A percentile compares a stretch with the other conserved stretches of the same genome.
phyloP scores from a whole-genome alignment of 2,329 filamentous ascomycete species.

The Calycina herbarum region DNA sequence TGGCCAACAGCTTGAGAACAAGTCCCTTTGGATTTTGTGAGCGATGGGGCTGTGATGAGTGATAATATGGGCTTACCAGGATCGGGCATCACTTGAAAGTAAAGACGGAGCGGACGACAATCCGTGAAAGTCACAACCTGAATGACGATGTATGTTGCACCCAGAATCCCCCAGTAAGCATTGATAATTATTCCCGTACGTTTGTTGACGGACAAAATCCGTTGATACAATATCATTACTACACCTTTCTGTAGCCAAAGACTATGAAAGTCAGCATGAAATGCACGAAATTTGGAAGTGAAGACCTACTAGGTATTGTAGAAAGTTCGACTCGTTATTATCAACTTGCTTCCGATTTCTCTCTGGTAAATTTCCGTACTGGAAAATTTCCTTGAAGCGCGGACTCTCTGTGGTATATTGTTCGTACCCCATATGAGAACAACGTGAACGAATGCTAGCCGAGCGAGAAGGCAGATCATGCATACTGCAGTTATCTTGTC shows the following conservation, averaged over 20 bases:
- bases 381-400: constrained; percentile 34
- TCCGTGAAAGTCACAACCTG: constrained; percentile 22
- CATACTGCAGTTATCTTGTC: constrained; percentile 20
- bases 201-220: constrained; percentile 16
- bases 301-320: constrained; percentile 33
- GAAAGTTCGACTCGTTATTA: constrained; percentile 32
- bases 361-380: constrained; percentile 38
- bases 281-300: neutral
- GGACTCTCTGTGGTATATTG: constrained; percentile 35
- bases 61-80: constrained; percentile 17
- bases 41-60: neutral
- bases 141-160: constrained; percentile 19
- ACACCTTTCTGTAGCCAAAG: constrained; percentile 25
- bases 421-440: constrained; percentile 41
- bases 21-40: constrained; percentile 7
- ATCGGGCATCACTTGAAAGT: constrained; percentile 27
- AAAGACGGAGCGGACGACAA: constrained; percentile 23
- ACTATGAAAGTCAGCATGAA: constrained; percentile 11
- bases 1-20: constrained; percentile 20
- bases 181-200: constrained; percentile 15
- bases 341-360: constrained; percentile 40
- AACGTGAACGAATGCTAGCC: constrained; percentile 36
- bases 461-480: constrained; percentile 15
- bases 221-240: constrained; percentile 19
- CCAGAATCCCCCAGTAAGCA: constrained; percentile 20